Evolutionary conservation across 305 asterid genomes (phyloP).

Genomic region (Ilex paraguariensis): DNA sequence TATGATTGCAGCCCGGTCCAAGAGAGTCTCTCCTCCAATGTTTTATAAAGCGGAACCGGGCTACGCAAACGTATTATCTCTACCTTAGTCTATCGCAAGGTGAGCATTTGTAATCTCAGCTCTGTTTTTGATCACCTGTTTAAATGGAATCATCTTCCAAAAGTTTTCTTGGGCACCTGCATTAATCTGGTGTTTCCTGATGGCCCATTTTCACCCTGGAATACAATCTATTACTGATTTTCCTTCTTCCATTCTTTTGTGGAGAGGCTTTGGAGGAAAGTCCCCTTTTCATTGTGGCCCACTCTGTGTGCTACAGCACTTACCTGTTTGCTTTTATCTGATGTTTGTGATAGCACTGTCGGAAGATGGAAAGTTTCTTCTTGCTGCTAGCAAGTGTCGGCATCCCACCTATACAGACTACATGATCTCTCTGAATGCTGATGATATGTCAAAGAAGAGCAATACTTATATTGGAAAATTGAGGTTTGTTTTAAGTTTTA

Average conservation of each 20-base stretch:
- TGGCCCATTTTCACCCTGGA: not conserved
- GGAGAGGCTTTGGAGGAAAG: not conserved
- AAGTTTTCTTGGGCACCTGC: not conserved
- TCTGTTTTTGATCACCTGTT: not conserved
- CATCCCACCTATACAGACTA: conserved; percentile 84
- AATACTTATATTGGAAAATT: conserved; percentile 67
- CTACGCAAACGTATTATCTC: conserved; percentile 65
- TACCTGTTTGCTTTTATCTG: conserved; percentile 5
- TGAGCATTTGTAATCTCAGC: conserved; percentile 18
- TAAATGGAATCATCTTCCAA: not conserved
- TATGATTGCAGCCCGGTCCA: conserved; percentile 85
- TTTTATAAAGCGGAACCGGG: conserved; percentile 72
- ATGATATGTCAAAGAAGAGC: conserved; percentile 59
- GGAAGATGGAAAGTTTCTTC: conserved; percentile 91
- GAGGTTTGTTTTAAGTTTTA: conserved; percentile 41
- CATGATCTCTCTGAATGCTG: conserved; percentile 60
- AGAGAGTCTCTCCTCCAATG: conserved; percentile 76
- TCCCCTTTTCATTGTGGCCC: not conserved
- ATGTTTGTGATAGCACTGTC: conserved; percentile 62
- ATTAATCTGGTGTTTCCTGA: not conserved
- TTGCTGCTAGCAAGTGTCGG: conserved; percentile 80
- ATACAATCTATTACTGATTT: not conserved
- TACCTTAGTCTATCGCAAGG: conserved; percentile 78
- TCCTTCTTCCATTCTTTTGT: not conserved
- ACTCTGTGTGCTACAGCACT: not conserved